Base-by-base conservation (phyloP, 1,284 basidiomycete genomes). In the Leccinum fuscescens region DNA sequence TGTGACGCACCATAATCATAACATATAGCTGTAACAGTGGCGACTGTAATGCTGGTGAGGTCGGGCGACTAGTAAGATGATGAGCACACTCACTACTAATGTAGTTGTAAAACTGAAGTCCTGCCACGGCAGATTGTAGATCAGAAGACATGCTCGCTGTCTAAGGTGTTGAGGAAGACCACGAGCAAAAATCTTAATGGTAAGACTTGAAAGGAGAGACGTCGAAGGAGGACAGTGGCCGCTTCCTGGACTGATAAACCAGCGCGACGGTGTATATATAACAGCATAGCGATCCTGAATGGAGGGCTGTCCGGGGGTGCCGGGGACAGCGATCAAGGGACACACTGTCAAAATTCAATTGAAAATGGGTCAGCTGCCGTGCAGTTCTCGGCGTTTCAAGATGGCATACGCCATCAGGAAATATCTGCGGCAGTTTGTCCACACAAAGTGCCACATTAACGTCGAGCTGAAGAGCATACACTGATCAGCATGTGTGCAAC, bases 1-100 rank as follows among this genome's bases (percentile, higher is more conserved):
- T 12, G 20, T 4, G 12, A 55, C 69, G 60, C 52, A 71, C 67
- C 15, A 42, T 68, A 71, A 37, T 71, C 67, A 52, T 71, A 68
- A 31, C 20, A 2, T 37, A 67, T 33, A 4, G 51, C 65, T 1
- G 65, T 44, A 17, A 33, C 33, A 22, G 59, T 31, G 15, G 33
- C 51, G 6, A 68, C 67, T 71, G 46, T 24, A 31, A 54, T 22
- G 15, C 42, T 12, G 3, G 48, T 67, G 17, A 65, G 57, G 56
- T 55, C 7, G 51, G 20, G 51, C 44, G 29, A 15, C 22, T n/a
- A 24, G 1, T 6, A n/a, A 48, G 24, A 42, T 5, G 8, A 42
- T 15, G 37, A 42, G 11, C 12, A 54, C 14, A 14, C 66, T 55
- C 29, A 72, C 67, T 46, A 15, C 60, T 3, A 15, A 62, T 5